Base-by-base conservation (phyloP, 129 eudicot genomes). In the Flaveria linearis region DNA sequence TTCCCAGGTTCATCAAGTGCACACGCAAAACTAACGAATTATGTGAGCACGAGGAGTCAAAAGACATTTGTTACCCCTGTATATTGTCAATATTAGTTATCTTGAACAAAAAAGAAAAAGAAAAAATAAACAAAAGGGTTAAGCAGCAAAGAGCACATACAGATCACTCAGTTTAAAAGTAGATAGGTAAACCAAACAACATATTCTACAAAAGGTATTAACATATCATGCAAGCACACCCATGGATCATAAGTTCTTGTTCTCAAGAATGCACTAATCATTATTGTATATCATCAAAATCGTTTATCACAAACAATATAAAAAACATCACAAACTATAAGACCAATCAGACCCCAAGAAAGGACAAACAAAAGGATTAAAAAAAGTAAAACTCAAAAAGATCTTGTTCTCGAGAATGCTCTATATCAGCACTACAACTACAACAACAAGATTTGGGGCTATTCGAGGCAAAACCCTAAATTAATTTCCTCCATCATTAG, bases 41-140 rank as follows among this genome's bases (percentile, higher is more conserved):
- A 76, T 87, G 76, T 78, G 67, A 78, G 76, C 85, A 76, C 55
- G 80, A 60, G 77, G 87, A 76, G 75, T 76, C 91, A 83, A 91
- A 81, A 85, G 97, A 91, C 97, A 91, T 91, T 86, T 85, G 97
- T 33, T 80, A 63, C 61, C 84, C 82, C 84, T 80, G 71, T 6
- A 74, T 16, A 73, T 70, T 30, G 52, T 28, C 42, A 76, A 78
- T 43, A 69, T 30, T 23, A 67, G 51, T 23, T 14, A 77, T 25
- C 55, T 8, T 2, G 30, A 66, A 51, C 17, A 6, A 16, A 50
- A 64, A 3, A 0, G 4, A 13, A 28, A 17, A 57, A 60, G 22
- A 22, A 69, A 25, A 11, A 68, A 68, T 14, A 77, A 68, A 51
- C 18, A 67, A 67, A 67, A 76, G 36, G n/a, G 57, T 66, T 20